Evolutionary conservation across 225 moss, liverwort and hornwort species (phyloP), one percentile per base, ranked within the genome.

Genomic region (Antitrichia curtipendula): DNA sequence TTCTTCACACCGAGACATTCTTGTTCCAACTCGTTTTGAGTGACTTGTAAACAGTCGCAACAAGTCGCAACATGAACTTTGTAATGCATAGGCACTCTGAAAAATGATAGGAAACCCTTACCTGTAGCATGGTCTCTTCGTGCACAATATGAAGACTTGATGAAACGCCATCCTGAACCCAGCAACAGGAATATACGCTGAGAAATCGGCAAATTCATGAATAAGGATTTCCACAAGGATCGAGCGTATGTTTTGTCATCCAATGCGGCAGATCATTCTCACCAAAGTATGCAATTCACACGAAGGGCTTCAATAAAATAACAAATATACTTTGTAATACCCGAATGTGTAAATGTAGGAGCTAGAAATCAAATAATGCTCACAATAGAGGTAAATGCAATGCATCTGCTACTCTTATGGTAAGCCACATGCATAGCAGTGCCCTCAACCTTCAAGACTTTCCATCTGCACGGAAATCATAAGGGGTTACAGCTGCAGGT

Each of bases 81-180:
- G 49, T 77, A 57, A 71, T 47, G 22, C 68, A 31, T 53, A 81
- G 70, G 38, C 62, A 57, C 78, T 61, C 18, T 38, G 78, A 65
- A 78, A 61, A 57, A 52, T 79, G 58, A 66, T 73, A 90, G 28
- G 47, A 75, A 60, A 86, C 28, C 43, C 66, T 83, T 75, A 95
- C 97, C 90, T 92, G 94, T 29, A 91, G 65, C 96, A 98, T 94
- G 61, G 96, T 95, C 86, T 86, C 93, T 80, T 89, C 92, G 59
- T 94, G 92, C 47, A 94, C 75, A 85, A 98, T 83, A 31, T 91
- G 90, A 70, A 98, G 96, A 73, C 60, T 87, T 84, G 93, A 71
- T 49, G 90, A 94, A 83, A 86, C 87, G 82, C 92, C 89, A 82
- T 94, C 92, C 96, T 98, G 90, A 75, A 88, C 52, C n/a, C 81